phyloP scores from a whole-genome alignment of 2,329 filamentous ascomycete genomes.

The Ceratocystis variospora region DNA sequence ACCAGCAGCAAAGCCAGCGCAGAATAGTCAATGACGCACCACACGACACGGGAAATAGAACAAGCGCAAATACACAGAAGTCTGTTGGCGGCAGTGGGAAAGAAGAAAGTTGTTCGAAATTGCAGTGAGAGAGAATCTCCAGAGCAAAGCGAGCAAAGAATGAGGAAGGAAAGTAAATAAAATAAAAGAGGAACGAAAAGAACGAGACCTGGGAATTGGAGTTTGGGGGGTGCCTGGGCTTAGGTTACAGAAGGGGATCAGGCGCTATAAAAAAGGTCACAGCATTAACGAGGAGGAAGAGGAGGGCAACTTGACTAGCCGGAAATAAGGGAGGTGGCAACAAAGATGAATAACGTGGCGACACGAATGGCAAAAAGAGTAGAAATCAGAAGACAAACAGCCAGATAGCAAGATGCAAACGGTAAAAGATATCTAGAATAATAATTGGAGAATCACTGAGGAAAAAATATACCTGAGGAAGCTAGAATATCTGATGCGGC shows the following conservation, averaged over 20 bases:
- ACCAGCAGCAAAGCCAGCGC: conserved; percentile 3
- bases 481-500: too few species aligned
- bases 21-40: not conserved
- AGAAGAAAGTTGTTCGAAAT: not conserved
- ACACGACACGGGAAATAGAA: not conserved
- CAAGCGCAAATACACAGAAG: not conserved
- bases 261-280: conserved; percentile 2
- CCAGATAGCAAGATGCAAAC: not conserved
- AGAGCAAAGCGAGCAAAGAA: not conserved
- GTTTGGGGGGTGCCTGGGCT: not conserved
- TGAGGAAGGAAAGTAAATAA: not conserved
- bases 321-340: conserved; percentile 2
- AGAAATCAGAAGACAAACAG: not conserved
- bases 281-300: not conserved
- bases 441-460: not conserved
- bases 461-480: not conserved
- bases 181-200: not conserved
- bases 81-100: too few species aligned
- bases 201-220: not conserved
- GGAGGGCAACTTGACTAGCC: not conserved
- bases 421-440: not conserved
- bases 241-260: conserved; percentile 6
- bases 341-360: not conserved
- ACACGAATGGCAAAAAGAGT: not conserved
- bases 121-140: not conserved